Evolutionary conservation across 1,284 basidiomycete species (phyloP), one percentile per base, ranked within the genome.

Genomic region (Malassezia caprae): DNA sequence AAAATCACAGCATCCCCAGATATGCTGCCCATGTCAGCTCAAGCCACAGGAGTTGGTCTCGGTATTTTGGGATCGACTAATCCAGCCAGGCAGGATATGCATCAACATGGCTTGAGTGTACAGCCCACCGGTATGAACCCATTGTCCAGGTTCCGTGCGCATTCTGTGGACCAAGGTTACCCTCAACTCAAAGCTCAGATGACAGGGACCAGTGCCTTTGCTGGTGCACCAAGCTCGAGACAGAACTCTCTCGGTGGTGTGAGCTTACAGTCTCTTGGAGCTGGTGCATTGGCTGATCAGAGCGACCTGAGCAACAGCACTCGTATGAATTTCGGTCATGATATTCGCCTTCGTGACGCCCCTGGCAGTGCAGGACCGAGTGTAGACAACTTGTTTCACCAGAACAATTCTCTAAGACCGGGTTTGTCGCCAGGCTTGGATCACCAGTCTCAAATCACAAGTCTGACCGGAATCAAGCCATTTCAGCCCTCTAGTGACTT

Each of bases 401-500:
- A 23, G 26, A 26, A 39, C 19, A 15, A 39, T 39, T 21, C 37
- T 11, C 37, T 21, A 8, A 39, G 37, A 11, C 8, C 8, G 4
- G 44, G 27, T 13, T n/a, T 39, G 46, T 37, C 46, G 4, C 24
- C 21, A 39, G 37, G 37, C 8, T 24, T 39, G 23, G 46, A 48
- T 4, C 46, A 35, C n/a, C 46, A 48, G 23, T 24, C 46, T 26
- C 46, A 48, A 37, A 48, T 48, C 15, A 27, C 53, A 1, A 48
- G 41, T 15, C 23, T 56, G n/a, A 48, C 62, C 2, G 51, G 41
- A 2, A 57, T 73, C 24, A 69, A 68, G 48, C 71, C 70, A 1
- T 73, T 73, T 62, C 63, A 71, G 48, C 71, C 71, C 0, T 61
- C 67, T 4, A 59, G 54, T 21, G 59, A 61, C 11, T 73, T 73